Evolutionary conservation across 192 early-diverging fungal species (phyloP).

Genomic region (Mortierella alpina): DNA sequence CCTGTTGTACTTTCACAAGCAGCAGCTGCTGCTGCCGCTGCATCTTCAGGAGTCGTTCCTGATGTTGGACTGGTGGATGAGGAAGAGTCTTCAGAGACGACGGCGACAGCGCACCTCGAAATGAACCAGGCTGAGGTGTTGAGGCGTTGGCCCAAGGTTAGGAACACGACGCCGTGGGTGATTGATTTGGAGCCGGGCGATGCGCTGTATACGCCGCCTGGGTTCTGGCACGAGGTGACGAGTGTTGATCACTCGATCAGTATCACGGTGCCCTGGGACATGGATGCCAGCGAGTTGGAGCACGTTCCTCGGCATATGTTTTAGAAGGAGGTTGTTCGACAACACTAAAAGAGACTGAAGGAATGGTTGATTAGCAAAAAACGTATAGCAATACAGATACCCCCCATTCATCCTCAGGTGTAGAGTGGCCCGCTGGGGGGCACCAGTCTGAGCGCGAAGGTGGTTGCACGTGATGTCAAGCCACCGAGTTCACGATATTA

Average conservation of each 20-base stretch:
- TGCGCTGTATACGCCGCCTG: slow-evolving; percentile 65
- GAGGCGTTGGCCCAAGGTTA: slow-evolving; percentile 55
- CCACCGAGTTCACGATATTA: no score
- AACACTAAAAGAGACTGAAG: no score
- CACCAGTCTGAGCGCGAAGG: no score
- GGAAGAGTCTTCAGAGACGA: no score
- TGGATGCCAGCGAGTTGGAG: slow-evolving; percentile 54
- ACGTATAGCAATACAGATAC: no score
- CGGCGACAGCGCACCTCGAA: slow-evolving; percentile 3
- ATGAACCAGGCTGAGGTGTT: slow-evolving; percentile 26
- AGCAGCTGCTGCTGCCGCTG: not conserved
- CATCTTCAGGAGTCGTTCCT: not conserved
- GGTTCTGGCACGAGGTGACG: slow-evolving; percentile 66
- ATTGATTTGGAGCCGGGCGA: slow-evolving; percentile 62
- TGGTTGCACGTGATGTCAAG: no score
- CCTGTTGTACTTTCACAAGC: not conserved
- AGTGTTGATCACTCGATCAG: slow-evolving; percentile 58
- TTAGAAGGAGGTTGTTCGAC: slow-evolving; percentile 13
- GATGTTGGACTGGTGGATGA: no score
- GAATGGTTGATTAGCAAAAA: no score
- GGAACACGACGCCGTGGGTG: slow-evolving; percentile 47
- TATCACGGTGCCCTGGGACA: slow-evolving; percentile 66
- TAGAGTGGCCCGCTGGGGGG: no score
- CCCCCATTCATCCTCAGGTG: no score
- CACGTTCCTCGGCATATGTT: slow-evolving; percentile 61